Evolutionary conservation across 176 grass and related monocot species (phyloP), one percentile per base, ranked within the genome.

Genomic region (Tillandsia leiboldiana): DNA sequence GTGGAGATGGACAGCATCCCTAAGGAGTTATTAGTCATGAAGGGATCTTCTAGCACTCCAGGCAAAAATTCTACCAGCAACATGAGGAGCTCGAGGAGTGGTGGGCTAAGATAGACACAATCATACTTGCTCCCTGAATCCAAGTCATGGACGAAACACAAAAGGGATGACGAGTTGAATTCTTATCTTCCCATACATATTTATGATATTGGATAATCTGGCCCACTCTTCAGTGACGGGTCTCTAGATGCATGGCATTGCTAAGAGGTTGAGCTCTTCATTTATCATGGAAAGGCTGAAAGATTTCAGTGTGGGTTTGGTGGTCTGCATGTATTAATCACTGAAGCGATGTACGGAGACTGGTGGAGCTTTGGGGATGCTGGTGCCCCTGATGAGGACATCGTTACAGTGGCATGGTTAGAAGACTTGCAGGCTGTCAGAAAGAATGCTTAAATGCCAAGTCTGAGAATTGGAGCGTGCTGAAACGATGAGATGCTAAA

Each of bases 1-100:
- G 68, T 79, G 66, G 90, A 88, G 58, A 81, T 88, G 79, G 90
- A 94, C 51, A 99, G 52, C 75, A 91, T 99, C 49, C 95, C 95
- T 23, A 94, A 93, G 70, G 95, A 94, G 14, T 90, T 99, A 64
- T 68, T 90, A 20, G 48, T 82, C 8, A 66, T 72, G 33, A 99
- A 85, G 64, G 65, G 72, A 18, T 83, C 76, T 79, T 73, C 84
- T 49, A 74, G 70, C 62, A 82, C 86, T 58, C 82, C 74, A 59
- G 80, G 78, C 26, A 90, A 83, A 81, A 85, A 66, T 72, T 51
- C 80, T 62, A 84, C 83, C 9, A 86, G 67, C 68, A 90, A 86
- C 73, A 77, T 24, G 73, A 90, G 82, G 74, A 93, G 78, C 81
- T 78, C 79, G 71, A 87, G 93, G 67, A 75, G 70, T 75, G 74